Evolutionary conservation across 2,329 filamentous ascomycete species (phyloP).

Genomic region (Cladosporium sp.): DNA sequence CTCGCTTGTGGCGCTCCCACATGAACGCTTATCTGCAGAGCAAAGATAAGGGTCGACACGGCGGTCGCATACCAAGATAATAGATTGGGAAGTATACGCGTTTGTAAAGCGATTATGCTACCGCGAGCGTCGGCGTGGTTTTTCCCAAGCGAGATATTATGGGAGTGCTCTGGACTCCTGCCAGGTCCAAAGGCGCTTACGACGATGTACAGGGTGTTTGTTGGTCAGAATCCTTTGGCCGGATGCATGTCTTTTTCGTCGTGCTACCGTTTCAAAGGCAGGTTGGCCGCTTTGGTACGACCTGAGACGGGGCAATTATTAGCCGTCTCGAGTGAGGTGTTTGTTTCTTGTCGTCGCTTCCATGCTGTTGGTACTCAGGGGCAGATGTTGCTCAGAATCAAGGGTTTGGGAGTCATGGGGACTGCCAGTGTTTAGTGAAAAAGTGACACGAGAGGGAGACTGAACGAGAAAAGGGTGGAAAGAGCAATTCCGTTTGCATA

Average conservation of each 20-base stretch:
- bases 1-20: conserved; percentile 8
- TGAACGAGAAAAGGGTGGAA: too few species aligned
- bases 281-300: not conserved
- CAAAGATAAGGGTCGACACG: conserved; percentile 1
- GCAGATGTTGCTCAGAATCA: not conserved
- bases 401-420: too few species aligned
- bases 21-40: conserved; percentile 7
- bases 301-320: conserved; percentile 1
- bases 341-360: not conserved
- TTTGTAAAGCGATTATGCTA: not conserved
- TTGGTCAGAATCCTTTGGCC: not conserved
- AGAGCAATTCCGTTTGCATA: too few species aligned
- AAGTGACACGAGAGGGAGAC: too few species aligned
- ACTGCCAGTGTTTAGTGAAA: too few species aligned
- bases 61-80: not conserved
- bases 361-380: not conserved
- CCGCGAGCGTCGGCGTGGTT: not conserved
- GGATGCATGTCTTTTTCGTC: conserved; percentile 1
- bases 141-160: not conserved
- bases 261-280: not conserved
- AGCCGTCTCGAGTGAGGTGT: not conserved
- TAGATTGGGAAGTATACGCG: not conserved
- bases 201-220: conserved; percentile 2
- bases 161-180: not conserved
- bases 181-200: not conserved